Evolutionary conservation across 2,329 filamentous ascomycete genomes (phyloP), one percentile per base, ranked within the genome.

Genomic region (Scedosporium minutisporum): DNA sequence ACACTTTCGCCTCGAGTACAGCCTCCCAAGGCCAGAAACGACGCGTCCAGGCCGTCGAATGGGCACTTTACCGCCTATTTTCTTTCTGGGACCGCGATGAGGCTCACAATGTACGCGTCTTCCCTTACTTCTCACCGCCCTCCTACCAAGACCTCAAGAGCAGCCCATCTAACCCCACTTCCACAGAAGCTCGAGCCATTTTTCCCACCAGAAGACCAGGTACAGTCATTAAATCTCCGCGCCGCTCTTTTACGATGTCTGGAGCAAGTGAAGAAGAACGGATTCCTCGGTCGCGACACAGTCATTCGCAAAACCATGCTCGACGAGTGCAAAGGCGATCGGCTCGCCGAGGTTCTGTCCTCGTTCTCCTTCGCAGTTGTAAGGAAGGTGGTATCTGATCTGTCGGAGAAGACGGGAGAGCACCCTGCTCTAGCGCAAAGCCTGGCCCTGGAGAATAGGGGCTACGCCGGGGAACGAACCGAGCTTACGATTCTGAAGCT

Each of bases 271-370:
- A 97, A 97, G 78, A 96, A 96, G 77, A 90, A 86, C 76, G 93
- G 92, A 33, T 79, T 88, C 0, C 79, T 97, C 7, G 90, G 91
- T 3, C 82, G 90, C 59, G 92, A 96, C 70, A 83, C 84, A 0
- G 83, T 96, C 0, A 76, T 97, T 38, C 86, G 95, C 60, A 97
- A 96, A 77, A 96, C 91, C 0, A 96, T 97, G 90, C 79, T 99
- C 60, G 95, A 99, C 71, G 93, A 99, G 69, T 99, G 95, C 76
- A 93, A 89, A 67, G 93, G 93, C 5, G 92, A 96, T 62, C 87
- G 91, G 66, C 84, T 97, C 62, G 92, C 93, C 71, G 95, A 99
- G 71, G 77, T 96, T 1, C 80, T 97, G 29, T 86, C 91, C 3
- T 80, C 86, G 0, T 96, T 99, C 69, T 97, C 93, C 1, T 90